These are phyloP conservation scores for Tulasnella sp. DNA, from an alignment of 768 basidiomycete genomes.

Conservation along the genomic window DNA sequence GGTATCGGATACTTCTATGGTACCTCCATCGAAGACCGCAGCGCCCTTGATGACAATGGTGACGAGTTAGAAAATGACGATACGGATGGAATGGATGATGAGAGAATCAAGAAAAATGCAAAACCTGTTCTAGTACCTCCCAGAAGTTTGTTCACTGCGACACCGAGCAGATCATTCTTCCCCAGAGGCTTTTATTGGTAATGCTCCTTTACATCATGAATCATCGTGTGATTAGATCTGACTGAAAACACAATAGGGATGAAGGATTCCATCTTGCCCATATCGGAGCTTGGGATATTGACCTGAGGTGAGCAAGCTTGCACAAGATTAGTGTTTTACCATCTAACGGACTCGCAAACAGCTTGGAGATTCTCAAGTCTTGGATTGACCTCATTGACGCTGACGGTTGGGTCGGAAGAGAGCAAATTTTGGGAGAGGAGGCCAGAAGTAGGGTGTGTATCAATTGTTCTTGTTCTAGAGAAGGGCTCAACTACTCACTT, in stretches of 20 bases:
- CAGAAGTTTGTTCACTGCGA: slow-evolving; percentile 70
- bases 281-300: slow-evolving; percentile 88
- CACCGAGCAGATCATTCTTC: slow-evolving; percentile 93
- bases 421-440: slow-evolving; percentile 94
- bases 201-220: slow-evolving; percentile 5
- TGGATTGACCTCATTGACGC: slow-evolving; percentile 89
- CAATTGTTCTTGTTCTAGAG: neutral
- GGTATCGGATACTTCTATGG: slow-evolving; percentile 96
- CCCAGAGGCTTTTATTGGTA: slow-evolving; percentile 96
- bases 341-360: slow-evolving; percentile 22
- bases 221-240: neutral
- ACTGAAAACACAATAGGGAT: slow-evolving; percentile 44
- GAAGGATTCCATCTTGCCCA: slow-evolving; percentile 92
- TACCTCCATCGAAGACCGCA: slow-evolving; percentile 68
- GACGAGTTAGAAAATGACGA: slow-evolving; percentile 47
- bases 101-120: slow-evolving; percentile 33
- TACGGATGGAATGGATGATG: slow-evolving; percentile 31
- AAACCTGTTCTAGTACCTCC: slow-evolving; percentile 49
- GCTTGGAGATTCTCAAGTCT: slow-evolving; percentile 75
- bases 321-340: neutral
- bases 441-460: slow-evolving; percentile 71
- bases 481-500: neutral
- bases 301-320: slow-evolving; percentile 43
- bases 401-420: slow-evolving; percentile 90
- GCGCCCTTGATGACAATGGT: slow-evolving; percentile 77